Percentiles rank a stretch among this genome's conserved stretches.
phyloP scores from a whole-genome alignment of 495 filamentous ascomycete genomes.

The Aspergillus taichungensis region DNA sequence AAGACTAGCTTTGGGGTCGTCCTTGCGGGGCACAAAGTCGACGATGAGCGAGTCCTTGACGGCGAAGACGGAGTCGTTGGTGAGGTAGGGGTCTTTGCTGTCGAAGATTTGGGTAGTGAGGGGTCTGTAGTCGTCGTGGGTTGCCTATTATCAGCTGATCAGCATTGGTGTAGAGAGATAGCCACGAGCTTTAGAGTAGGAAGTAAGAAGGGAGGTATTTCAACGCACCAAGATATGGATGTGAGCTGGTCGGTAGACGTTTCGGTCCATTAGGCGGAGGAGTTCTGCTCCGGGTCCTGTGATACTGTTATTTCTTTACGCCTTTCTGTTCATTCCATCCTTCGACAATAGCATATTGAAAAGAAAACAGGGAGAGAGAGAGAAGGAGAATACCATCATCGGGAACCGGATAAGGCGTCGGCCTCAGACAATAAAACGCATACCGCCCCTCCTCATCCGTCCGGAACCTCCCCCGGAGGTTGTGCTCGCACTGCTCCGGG shows the following conservation, averaged over 20 bases:
- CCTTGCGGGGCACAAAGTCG: constrained; percentile 50
- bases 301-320: constrained; percentile 1
- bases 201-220: background rate
- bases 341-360: background rate
- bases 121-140: constrained; percentile 41
- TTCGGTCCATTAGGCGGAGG: constrained; percentile 51
- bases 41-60: constrained; percentile 68
- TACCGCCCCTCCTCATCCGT: constrained; percentile 59
- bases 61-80: constrained; percentile 65
- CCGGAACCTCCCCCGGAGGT: constrained; percentile 62
- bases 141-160: constrained; percentile 21
- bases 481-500: constrained; percentile 58
- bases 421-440: constrained; percentile 57
- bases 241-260: constrained; percentile 77
- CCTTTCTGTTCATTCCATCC: background rate
- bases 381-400: constrained; percentile 51
- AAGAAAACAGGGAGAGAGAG: constrained; percentile 9
- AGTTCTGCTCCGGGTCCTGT: constrained; percentile 38
- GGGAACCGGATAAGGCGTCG: constrained; percentile 65
- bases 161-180: background rate
- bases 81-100: constrained; percentile 49
- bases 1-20: constrained; percentile 54
- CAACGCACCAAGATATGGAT: constrained; percentile 69
- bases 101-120: constrained; percentile 73
- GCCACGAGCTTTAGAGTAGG: too few species aligned